phyloP scores from a whole-genome alignment of 2,329 filamentous ascomycete species.

The Sarocladium brachiariae region DNA sequence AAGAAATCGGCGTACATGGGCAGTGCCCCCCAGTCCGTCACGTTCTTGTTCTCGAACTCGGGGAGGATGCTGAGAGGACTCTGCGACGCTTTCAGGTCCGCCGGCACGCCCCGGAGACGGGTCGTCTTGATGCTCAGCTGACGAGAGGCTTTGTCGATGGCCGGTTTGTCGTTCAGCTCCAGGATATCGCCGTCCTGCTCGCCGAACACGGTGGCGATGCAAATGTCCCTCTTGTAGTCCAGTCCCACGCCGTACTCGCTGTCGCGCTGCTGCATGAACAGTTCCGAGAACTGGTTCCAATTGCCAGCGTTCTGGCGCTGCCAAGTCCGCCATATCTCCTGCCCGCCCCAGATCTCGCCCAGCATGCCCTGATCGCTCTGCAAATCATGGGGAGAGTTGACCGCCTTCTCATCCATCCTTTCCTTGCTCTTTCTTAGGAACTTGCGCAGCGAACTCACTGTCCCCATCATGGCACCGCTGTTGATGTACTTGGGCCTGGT shows the following conservation, averaged over 20 bases:
- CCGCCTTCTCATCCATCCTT: slow-evolving; percentile 17
- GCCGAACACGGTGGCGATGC: slow-evolving; percentile 15
- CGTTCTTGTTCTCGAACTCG: background rate
- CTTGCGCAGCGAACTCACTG: slow-evolving; percentile 20
- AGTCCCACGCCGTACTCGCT: slow-evolving; percentile 21
- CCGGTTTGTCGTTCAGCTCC: too few species aligned
- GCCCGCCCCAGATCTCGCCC: slow-evolving; percentile 24
- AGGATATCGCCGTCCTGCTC: slow-evolving; percentile 19
- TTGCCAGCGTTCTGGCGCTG: background rate
- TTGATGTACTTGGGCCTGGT: slow-evolving; percentile 23
- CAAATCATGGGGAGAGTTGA: slow-evolving; percentile 12
- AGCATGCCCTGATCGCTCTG: slow-evolving; percentile 25
- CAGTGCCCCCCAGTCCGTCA: slow-evolving; percentile 15
- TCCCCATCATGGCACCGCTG: slow-evolving; percentile 24
- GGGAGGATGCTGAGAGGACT: slow-evolving; percentile 12
- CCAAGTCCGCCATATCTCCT: slow-evolving; percentile 26
- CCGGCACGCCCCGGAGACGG: slow-evolving; percentile 16
- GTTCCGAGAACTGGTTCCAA: too few species aligned
- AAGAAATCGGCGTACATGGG: slow-evolving; percentile 19
- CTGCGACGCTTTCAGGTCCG: slow-evolving; percentile 13
- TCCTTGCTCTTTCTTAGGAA: slow-evolving; percentile 20
- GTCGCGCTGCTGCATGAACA: slow-evolving; percentile 17
- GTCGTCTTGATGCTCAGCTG: slow-evolving; percentile 13
- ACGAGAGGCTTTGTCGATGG: slow-evolving; percentile 10
- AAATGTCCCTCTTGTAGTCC: slow-evolving; percentile 20